Evolutionary conservation across 768 basidiomycete genomes (phyloP).

Genomic region (Phlegmacium glaucopus): DNA sequence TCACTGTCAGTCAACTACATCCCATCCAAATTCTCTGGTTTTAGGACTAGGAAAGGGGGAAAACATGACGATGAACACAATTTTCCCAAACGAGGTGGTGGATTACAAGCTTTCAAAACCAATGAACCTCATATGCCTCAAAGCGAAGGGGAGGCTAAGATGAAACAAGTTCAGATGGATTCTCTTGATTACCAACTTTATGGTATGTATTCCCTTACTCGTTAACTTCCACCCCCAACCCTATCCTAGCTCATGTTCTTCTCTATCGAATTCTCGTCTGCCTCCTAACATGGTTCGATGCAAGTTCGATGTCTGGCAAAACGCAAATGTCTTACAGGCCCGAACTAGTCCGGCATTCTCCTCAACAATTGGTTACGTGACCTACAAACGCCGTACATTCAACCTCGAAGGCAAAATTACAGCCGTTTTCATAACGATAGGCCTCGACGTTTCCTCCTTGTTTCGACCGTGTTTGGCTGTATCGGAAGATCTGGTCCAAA

Average conservation of each 20-base stretch:
- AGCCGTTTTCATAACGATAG: no score
- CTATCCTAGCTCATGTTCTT: slow-evolving; percentile 45
- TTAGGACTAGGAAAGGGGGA: slow-evolving; percentile 16
- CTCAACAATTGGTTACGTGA: slow-evolving; percentile 85
- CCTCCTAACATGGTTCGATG: slow-evolving; percentile 72
- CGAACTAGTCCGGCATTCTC: slow-evolving; percentile 76
- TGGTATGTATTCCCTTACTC: no score
- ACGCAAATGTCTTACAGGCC: slow-evolving; percentile 65
- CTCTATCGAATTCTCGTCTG: slow-evolving; percentile 58
- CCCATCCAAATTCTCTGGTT: not conserved
- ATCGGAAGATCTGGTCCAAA: no score
- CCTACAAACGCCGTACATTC: slow-evolving; percentile 58
- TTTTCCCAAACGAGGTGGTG: slow-evolving; percentile 65
- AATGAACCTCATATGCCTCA: slow-evolving; percentile 51
- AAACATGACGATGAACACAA: slow-evolving; percentile 17
- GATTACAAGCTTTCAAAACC: slow-evolving; percentile 60
- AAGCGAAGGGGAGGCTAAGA: slow-evolving; percentile 31
- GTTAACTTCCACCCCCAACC: slow-evolving; percentile 11
- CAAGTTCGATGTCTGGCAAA: slow-evolving; percentile 72
- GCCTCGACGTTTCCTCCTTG: no score
- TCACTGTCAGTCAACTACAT: not conserved
- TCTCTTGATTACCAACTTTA: slow-evolving; percentile 60
- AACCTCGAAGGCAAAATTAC: slow-evolving; percentile 75
- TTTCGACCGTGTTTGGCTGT: no score
- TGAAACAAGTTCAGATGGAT: slow-evolving; percentile 89